A percentile compares a stretch with the other conserved stretches of the same genome.
Evolutionary conservation across 1,139 yeast species (phyloP).

Genomic region (Candida dubliniensis): DNA sequence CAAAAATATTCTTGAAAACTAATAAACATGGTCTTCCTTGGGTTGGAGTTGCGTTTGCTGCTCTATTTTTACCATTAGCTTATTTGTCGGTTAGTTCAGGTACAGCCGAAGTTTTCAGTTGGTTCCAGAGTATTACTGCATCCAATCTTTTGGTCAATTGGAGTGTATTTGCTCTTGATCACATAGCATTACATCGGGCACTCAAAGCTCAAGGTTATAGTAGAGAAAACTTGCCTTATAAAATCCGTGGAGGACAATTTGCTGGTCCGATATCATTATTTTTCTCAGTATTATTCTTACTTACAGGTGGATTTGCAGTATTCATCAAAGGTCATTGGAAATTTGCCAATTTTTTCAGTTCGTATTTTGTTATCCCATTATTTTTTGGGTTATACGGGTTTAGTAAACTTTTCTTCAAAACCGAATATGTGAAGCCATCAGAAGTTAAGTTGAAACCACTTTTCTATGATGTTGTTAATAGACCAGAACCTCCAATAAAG

Average conservation of each 20-base stretch:
- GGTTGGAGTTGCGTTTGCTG: constrained; percentile 29
- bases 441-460: constrained; percentile 34
- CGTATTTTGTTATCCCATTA: constrained; percentile 39
- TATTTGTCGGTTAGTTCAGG: constrained; percentile 24
- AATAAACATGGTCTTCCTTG: constrained; percentile 24
- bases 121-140: constrained; percentile 30
- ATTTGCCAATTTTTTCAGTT: constrained; percentile 33
- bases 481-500: constrained; percentile 37
- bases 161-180: constrained; percentile 31
- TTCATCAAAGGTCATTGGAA: constrained; percentile 37
- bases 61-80: constrained; percentile 27
- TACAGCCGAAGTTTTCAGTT: constrained; percentile 27
- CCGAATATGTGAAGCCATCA: constrained; percentile 25
- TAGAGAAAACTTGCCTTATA: constrained; percentile 37
- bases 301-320: constrained; percentile 41
- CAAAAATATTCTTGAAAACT: constrained; percentile 41
- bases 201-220: constrained; percentile 38
- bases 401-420: constrained; percentile 30
- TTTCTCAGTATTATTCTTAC: constrained; percentile 29
- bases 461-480: constrained; percentile 34
- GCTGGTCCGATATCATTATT: constrained; percentile 39
- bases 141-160: constrained; percentile 25
- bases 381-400: constrained; percentile 23
- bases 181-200: constrained; percentile 34
- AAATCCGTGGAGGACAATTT: constrained; percentile 21